phyloP scores from a whole-genome alignment of 768 basidiomycete genomes.

The Lactarius indigo region DNA sequence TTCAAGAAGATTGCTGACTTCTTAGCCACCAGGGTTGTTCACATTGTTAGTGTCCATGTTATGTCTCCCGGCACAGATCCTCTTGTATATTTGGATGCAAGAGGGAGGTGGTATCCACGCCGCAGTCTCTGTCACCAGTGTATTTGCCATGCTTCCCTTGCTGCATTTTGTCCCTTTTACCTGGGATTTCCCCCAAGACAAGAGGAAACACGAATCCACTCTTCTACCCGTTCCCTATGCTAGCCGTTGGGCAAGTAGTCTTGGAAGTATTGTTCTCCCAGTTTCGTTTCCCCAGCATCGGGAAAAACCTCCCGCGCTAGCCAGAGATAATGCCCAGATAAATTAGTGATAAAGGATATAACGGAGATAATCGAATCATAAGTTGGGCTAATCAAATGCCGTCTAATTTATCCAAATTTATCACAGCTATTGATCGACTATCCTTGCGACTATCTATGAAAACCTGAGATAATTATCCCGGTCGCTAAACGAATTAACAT shows the following conservation, averaged over 20 bases:
- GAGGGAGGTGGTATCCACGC: background rate
- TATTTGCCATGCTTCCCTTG: slow-evolving; percentile 19
- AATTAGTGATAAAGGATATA: too few species aligned
- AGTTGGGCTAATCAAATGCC: too few species aligned
- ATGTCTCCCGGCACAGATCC: slow-evolving; percentile 14
- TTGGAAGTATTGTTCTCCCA: background rate
- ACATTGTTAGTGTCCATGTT: slow-evolving; percentile 16
- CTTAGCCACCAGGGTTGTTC: slow-evolving; percentile 1
- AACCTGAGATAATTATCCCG: too few species aligned
- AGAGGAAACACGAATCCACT: background rate
- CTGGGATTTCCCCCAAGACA: background rate
- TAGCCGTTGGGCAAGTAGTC: background rate
- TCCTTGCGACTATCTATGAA: too few species aligned
- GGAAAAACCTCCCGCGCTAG: too few species aligned
- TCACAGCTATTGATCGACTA: too few species aligned
- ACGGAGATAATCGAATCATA: too few species aligned
- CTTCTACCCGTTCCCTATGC: background rate
- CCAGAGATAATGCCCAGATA: too few species aligned
- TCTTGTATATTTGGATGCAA: slow-evolving; percentile 21
- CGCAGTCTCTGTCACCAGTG: slow-evolving; percentile 1
- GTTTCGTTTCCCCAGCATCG: background rate
- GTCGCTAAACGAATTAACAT: too few species aligned
- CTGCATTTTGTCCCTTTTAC: slow-evolving; percentile 17
- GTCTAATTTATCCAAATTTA: too few species aligned
- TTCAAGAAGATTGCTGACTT: background rate